These are phyloP conservation scores for Curvularia eragrostidis DNA, from an alignment of 2,329 filamentous ascomycete genomes.

Conservation along the genomic window DNA sequence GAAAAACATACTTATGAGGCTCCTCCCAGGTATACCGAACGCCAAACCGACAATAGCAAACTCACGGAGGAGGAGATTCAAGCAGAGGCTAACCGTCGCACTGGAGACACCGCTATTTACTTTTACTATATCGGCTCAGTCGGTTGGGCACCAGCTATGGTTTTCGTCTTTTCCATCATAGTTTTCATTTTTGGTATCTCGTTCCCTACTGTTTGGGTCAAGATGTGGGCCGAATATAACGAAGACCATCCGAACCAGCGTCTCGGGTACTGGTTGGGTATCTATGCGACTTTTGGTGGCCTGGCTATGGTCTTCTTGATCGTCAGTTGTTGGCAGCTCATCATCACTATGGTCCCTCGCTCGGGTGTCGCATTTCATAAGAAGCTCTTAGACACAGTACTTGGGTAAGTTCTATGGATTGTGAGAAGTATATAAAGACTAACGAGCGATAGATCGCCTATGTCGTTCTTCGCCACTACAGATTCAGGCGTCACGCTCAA, in stretches of 20 bases:
- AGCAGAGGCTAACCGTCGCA: slow-evolving; percentile 41
- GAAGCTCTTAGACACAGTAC: slow-evolving; percentile 56
- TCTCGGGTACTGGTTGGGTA: slow-evolving; percentile 44
- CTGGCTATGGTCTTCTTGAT: slow-evolving; percentile 38
- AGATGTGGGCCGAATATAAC: slow-evolving; percentile 57
- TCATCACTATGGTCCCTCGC: slow-evolving; percentile 61
- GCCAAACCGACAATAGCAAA: slow-evolving; percentile 19
- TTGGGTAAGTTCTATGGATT: slow-evolving; percentile 44
- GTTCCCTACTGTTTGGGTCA: slow-evolving; percentile 55
- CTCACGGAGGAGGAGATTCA: slow-evolving; percentile 42
- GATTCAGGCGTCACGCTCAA: slow-evolving; percentile 57
- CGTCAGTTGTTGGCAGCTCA: slow-evolving; percentile 53
- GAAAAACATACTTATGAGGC: slow-evolving; percentile 42
- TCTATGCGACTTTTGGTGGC: slow-evolving; percentile 41
- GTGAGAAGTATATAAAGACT: slow-evolving; percentile 11
- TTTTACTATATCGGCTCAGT: slow-evolving; percentile 43
- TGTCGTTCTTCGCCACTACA: slow-evolving; percentile 54
- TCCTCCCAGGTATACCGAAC: slow-evolving; percentile 40
- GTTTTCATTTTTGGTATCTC: slow-evolving; percentile 46
- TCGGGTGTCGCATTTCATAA: slow-evolving; percentile 60
- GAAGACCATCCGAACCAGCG: slow-evolving; percentile 46
- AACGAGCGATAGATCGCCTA: slow-evolving; percentile 40
- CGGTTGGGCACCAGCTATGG: slow-evolving; percentile 38
- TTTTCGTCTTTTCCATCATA: slow-evolving; percentile 41
- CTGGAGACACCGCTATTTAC: slow-evolving; percentile 45